Percentiles rank a stretch among this genome's conserved stretches.
These are phyloP conservation scores for Verticillium longisporum DNA, from an alignment of 2,329 filamentous ascomycete genomes.

Conservation along the genomic window DNA sequence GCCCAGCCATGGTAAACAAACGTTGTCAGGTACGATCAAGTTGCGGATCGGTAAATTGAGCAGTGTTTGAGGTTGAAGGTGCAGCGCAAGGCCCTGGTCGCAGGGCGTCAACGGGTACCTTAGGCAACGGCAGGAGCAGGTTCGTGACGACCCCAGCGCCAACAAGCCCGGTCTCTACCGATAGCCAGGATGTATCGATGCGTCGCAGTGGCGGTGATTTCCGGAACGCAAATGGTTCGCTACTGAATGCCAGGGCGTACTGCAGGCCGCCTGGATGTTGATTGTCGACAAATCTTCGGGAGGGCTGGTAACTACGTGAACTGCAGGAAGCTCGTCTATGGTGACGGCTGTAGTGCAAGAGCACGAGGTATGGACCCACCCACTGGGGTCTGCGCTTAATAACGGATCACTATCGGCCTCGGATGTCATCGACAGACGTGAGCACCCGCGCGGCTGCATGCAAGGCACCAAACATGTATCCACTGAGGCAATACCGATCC, in stretches of 20 bases:
- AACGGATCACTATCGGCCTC: not conserved
- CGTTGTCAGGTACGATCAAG: not conserved
- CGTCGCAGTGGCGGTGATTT: not conserved
- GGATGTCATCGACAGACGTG: not conserved
- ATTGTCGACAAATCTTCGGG: not conserved
- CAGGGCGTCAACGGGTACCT: not conserved
- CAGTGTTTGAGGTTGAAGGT: no score
- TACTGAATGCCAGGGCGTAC: not conserved
- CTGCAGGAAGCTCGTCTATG: not conserved
- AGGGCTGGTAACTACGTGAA: not conserved
- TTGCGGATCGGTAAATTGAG: not conserved
- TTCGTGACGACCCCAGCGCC: not conserved
- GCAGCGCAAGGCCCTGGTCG: not conserved
- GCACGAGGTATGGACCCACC: not conserved
- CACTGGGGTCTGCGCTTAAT: not conserved
- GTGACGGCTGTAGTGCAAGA: not conserved
- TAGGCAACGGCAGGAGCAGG: not conserved
- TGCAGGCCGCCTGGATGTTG: not conserved
- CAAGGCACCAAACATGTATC: not conserved
- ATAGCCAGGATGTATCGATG: not conserved
- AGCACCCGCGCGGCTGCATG: not conserved
- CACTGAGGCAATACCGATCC: no score
- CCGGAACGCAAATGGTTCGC: not conserved
- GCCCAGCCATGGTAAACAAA: conserved; percentile 23
- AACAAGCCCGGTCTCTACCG: not conserved